phyloP scores from a whole-genome alignment of 768 basidiomycete genomes.

The Russula sp. region DNA sequence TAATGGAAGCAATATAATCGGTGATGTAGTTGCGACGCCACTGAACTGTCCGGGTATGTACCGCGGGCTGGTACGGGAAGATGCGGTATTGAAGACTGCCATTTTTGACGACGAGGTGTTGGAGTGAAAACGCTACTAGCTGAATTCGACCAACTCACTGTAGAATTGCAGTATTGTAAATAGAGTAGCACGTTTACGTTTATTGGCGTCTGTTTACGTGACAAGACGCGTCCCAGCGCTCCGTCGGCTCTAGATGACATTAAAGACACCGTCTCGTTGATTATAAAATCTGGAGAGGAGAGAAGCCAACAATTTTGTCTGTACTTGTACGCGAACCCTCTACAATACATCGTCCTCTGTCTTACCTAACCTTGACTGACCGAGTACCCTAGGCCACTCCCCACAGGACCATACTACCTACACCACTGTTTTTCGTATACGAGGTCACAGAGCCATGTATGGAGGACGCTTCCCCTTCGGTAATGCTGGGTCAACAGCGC shows the following conservation, averaged over 20 bases:
- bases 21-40: constrained; percentile 54
- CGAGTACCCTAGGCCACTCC: not conserved
- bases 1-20: not conserved
- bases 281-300: not conserved
- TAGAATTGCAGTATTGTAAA: not conserved
- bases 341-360: not conserved
- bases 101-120: constrained; percentile 66
- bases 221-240: constrained; percentile 6
- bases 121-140: not conserved
- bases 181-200: not conserved
- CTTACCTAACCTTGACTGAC: not conserved
- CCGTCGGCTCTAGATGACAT: not conserved
- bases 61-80: constrained; percentile 62
- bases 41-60: constrained; percentile 82
- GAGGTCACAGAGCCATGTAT: not conserved
- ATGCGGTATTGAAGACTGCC: constrained; percentile 67
- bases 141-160: no score
- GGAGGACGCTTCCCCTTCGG: not conserved
- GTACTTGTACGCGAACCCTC: not conserved
- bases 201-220: constrained; percentile 15
- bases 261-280: constrained; percentile 13
- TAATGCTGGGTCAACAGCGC: not conserved
- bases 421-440: not conserved
- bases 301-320: not conserved
- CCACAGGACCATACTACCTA: not conserved